A percentile compares a stretch with the other conserved stretches of the same genome.
These are phyloP conservation scores for Mycena rosella DNA, from an alignment of 768 basidiomycete species.

Conservation along the genomic window DNA sequence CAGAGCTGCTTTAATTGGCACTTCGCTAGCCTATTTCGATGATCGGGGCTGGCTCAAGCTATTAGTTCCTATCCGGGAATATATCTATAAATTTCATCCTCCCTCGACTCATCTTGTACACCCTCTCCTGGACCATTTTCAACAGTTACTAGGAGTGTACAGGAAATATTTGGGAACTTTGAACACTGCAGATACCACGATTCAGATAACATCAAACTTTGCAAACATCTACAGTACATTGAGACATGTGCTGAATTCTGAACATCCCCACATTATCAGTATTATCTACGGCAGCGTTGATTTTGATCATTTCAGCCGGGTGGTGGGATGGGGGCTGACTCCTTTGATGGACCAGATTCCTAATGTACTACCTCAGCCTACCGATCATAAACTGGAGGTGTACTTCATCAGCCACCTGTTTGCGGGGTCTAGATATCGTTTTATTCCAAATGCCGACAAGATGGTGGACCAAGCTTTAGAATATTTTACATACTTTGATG, in stretches of 20 bases:
- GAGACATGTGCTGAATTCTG: too few species aligned
- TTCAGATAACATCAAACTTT: too few species aligned
- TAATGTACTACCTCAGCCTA: not conserved
- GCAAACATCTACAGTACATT: too few species aligned
- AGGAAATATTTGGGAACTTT: not conserved
- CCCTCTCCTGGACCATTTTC: not conserved
- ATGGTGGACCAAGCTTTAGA: too few species aligned
- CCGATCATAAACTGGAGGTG: not conserved
- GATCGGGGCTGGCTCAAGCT: too few species aligned
- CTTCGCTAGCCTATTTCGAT: too few species aligned
- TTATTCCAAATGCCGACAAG: too few species aligned
- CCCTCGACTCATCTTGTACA: not conserved
- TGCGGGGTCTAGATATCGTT: too few species aligned
- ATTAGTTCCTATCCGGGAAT: slow-evolving; percentile 1
- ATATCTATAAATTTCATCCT: not conserved
- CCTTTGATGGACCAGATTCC: not conserved
- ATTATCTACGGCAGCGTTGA: not conserved
- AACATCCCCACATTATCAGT: not conserved
- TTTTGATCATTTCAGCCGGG: not conserved
- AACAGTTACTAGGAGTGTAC: not conserved
- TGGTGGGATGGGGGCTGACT: not conserved
- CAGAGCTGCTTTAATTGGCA: not conserved
- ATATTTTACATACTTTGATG: not conserved
- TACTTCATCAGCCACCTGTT: not conserved
- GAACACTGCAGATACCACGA: too few species aligned